Evolutionary conservation across 768 basidiomycete species (phyloP).

Genomic region (Boletus reticulatus): DNA sequence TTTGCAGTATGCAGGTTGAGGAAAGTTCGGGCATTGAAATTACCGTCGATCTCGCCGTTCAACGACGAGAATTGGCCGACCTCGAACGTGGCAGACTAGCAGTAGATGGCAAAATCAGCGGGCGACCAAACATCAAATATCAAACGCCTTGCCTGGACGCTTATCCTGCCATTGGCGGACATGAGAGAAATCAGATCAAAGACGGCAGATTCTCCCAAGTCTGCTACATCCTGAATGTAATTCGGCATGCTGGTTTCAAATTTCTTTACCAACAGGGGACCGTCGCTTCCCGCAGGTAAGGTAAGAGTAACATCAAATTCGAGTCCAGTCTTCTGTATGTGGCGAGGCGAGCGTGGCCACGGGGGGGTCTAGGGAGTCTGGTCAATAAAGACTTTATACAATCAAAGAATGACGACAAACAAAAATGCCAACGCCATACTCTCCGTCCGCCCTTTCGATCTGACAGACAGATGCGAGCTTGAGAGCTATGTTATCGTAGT

Average conservation of each 20-base stretch:
- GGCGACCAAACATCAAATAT: background rate
- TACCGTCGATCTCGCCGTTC: conserved; percentile 47
- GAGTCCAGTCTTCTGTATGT: conserved; percentile 16
- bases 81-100: conserved; percentile 34
- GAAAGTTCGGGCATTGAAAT: conserved; percentile 35
- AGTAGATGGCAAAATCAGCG: background rate
- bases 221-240: conserved; percentile 37
- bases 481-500: conserved; percentile 15
- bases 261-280: conserved; percentile 35
- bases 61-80: conserved; percentile 33
- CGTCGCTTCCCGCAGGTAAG: conserved; percentile 33
- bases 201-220: conserved; percentile 32
- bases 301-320: conserved; percentile 36
- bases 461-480: conserved; percentile 29
- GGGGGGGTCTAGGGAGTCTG: conserved; percentile 32
- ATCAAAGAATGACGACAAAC: conserved; percentile 18
- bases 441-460: conserved; percentile 22
- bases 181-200: conserved; percentile 38
- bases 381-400: background rate
- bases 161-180: conserved; percentile 36
- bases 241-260: conserved; percentile 44
- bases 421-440: conserved; percentile 34
- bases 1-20: conserved; percentile 41
- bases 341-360: background rate
- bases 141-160: conserved; percentile 29